Evolutionary conservation across 768 basidiomycete species (phyloP), one percentile per base, ranked within the genome.

Genomic region (Infundibulicybe gibba): DNA sequence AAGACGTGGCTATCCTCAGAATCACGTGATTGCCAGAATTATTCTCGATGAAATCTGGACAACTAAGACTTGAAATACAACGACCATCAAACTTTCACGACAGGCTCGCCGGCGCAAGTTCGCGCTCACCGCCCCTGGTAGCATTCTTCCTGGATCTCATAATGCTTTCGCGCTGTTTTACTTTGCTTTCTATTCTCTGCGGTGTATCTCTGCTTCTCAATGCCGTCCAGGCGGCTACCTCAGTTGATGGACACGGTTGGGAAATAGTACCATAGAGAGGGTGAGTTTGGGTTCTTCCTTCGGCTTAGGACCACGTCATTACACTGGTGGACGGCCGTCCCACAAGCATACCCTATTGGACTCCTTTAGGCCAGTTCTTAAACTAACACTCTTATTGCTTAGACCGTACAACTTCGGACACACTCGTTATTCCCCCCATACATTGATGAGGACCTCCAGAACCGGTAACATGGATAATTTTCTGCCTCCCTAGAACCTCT

Each of bases 361-460:
- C 33, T 34, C 33, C 33, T 10, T 10, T 34, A 15, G 33, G 10
- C 10, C 33, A 34, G 11, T 10, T 34, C 10, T 34, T 15, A 10
- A 15, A 34, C 33, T 10, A 34, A 15, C 15, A 10, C 11, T 52
- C 31, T 40, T 49, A 35, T 50, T 44, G 38, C 55, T n/a, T n/a
- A 91, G 89, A 84, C 83, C 20, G 69, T 90, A 30, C 79, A 84
- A 61, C 72, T 92, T 38, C 81, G 90, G 43, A 93, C 91, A 47
- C 92, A 94, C 61, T 91, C 90, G 32, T 63, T 94, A 65, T 89
- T 61, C 81, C 92, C 13, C 92, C 92, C 17, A 17, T 95, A 94
- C 57, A 94, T 95, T 41, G 92, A 95, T 69, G 87, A 92, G 59
- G 93, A 95, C 68, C 73, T 95, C n/a, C 92, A 95, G 71, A 94